Base-by-base conservation (phyloP, 805 yeast genomes). In the Candida taoyuanica region DNA sequence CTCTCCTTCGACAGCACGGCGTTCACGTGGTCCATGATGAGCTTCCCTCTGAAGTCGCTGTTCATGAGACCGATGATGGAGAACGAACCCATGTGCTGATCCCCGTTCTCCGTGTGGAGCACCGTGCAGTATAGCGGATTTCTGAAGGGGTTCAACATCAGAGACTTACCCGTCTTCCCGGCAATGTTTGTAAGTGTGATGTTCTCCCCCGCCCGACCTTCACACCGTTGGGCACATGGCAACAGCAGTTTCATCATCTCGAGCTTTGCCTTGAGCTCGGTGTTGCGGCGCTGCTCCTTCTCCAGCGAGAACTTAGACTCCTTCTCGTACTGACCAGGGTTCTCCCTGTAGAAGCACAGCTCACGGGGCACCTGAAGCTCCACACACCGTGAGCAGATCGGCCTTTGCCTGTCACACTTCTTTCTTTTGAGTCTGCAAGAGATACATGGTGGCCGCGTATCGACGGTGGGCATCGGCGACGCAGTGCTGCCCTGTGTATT, bases 381-480 rank as follows among this genome's bases (percentile, higher is more conserved):
- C 12, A 36, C 33, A 26, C 44, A 41, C 4, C 44, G 37, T 6
- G 40, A 12, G 25, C 44, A 41, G 13, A 31, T 21, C 8, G 44
- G 44, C 31, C 20, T 15, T 15, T 16, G 9, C 12, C 44, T 21
- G 17, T 41, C 44, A 15, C 41, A 36, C 30, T 31, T 36, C 38
- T 36, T 41, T 11, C 44, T 16, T 19, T 37, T 36, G 16, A 41
- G 31, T 1, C 41, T 40, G 13, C 44, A 41, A 12, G 40, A 36
- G 15, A 41, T 28, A 19, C 43, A 40, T 4, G 43, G 39, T 7
- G 43, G 36, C 14, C 31, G 24, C 11, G 11, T 7, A 11, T 21
- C 24, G 24, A 11, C n/a, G n/a, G n/a, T n/a, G n/a, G n/a, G n/a
- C n/a, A n/a, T n/a, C n/a, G n/a, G n/a, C n/a, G n/a, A n/a, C n/a